phyloP scores from a whole-genome alignment of 2,329 filamentous ascomycete genomes.

The Penicillium psychrosexuale region DNA sequence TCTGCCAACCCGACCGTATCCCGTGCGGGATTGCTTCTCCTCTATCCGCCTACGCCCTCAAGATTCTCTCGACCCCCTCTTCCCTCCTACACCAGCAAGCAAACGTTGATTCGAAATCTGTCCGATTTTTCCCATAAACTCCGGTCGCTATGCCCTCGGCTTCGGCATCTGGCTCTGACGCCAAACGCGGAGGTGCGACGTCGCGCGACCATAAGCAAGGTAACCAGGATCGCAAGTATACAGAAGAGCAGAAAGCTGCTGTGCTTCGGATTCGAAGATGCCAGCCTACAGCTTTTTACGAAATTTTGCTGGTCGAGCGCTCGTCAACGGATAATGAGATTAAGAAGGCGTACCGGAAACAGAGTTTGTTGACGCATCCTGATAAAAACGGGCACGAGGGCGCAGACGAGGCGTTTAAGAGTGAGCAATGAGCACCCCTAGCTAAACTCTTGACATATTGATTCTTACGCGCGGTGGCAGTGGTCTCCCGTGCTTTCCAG shows the following conservation, averaged over 20 bases:
- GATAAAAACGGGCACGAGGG: conserved; percentile 98
- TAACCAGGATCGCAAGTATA: conserved; percentile 62
- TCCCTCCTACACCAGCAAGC: background rate
- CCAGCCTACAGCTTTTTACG: conserved; percentile 84
- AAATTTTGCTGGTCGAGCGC: conserved; percentile 75
- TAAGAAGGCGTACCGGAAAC: conserved; percentile 96
- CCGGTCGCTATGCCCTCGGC: conserved; percentile 40
- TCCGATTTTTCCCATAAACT: background rate
- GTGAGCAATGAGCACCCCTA: conserved; percentile 42
- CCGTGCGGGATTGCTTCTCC: conserved; percentile 11
- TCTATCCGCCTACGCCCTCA: conserved; percentile 10
- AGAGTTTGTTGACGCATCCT: conserved; percentile 90
- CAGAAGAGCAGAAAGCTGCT: conserved; percentile 83
- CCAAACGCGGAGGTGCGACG: conserved; percentile 37
- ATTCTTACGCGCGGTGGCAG: conserved; percentile 32
- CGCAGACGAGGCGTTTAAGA: conserved; percentile 97
- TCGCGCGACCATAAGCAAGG: conserved; percentile 50
- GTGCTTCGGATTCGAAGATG: conserved; percentile 87
- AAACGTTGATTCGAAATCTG: background rate
- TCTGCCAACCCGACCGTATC: background rate
- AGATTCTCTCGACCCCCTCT: conserved; percentile 1
- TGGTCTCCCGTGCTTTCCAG: conserved; percentile 92
- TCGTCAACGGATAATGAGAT: conserved; percentile 76
- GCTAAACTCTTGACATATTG: background rate
- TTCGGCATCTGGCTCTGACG: conserved; percentile 47